Percentiles rank a stretch among this genome's conserved stretches.
Evolutionary conservation across 2,329 filamentous ascomycete species (phyloP).

Genomic region (Blastomyces percursus): DNA sequence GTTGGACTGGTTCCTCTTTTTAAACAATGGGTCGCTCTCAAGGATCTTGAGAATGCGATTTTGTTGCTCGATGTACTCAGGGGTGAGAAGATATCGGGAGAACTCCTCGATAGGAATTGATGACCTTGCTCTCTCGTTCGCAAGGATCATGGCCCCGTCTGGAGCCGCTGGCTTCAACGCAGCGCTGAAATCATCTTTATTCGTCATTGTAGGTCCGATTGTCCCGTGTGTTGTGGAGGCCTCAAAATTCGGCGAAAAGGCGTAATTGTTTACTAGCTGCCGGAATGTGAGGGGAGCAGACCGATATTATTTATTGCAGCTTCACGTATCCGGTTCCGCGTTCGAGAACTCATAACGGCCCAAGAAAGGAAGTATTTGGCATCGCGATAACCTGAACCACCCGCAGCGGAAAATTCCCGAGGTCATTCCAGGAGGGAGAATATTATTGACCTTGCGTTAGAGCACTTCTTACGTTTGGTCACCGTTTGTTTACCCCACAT

Average conservation of each 20-base stretch:
- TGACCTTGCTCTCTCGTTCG: conserved; percentile 37
- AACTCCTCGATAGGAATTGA: conserved; percentile 36
- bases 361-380: not conserved
- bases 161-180: conserved; percentile 37
- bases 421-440: not conserved
- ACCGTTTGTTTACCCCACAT: not conserved
- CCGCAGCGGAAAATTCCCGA: not conserved
- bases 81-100: conserved; percentile 36
- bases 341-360: not conserved
- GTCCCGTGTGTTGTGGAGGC: not conserved
- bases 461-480: not conserved
- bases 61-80: conserved; percentile 41
- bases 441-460: not conserved
- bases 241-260: not conserved
- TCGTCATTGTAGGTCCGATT: not conserved
- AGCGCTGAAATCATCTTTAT: conserved; percentile 38
- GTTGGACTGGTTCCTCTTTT: conserved; percentile 42
- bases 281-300: not conserved
- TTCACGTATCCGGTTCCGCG: not conserved
- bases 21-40: conserved; percentile 39
- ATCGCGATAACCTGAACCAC: not conserved
- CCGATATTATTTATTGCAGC: not conserved
- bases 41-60: conserved; percentile 36
- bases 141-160: conserved; percentile 37
- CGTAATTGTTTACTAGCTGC: not conserved